Conservation (phyloP, 108 stramenopile genomes). For the Chaetoceros muelleri region DNA sequence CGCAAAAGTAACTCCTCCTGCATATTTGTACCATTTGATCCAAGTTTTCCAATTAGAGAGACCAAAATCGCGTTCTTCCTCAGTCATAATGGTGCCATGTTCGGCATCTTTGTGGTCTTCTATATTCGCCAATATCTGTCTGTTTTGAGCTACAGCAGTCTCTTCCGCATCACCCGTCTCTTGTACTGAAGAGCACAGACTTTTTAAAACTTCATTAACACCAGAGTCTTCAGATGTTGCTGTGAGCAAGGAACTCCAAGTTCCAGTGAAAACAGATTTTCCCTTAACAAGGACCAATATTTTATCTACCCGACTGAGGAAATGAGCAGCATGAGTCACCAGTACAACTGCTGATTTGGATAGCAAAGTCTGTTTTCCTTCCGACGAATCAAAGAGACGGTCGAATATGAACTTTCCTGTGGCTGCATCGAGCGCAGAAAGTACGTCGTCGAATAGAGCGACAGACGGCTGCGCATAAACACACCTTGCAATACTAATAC, state of each 20-base stretch:
- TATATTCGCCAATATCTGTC: constrained; percentile 3
- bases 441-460: constrained; percentile 81
- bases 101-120: constrained; percentile 12
- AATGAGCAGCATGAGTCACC: constrained; percentile 86
- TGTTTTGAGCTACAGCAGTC: constrained; percentile 7
- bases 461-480: constrained; percentile 76
- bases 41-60: constrained; percentile 50
- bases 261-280: constrained; percentile 45
- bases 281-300: constrained; percentile 71
- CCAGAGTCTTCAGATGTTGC: constrained; percentile 31
- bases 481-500: constrained; percentile 62
- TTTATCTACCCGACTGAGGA: constrained; percentile 56
- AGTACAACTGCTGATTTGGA: constrained; percentile 53
- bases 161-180: constrained; percentile 23
- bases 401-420: constrained; percentile 76
- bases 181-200: constrained; percentile 60
- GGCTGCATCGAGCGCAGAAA: constrained; percentile 87
- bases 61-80: constrained; percentile 69
- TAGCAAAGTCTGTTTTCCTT: constrained; percentile 27
- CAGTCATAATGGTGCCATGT: constrained; percentile 41
- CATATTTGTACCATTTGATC: constrained; percentile 70
- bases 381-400: constrained; percentile 29
- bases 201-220: constrained; percentile 51
- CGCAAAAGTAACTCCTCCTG: constrained; percentile 58
- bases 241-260: constrained; percentile 51